A percentile compares a stretch with the other conserved stretches of the same genome.
Evolutionary conservation across 2,329 filamentous ascomycete genomes (phyloP).

Genomic region (Phyllosticta citrichinensis): DNA sequence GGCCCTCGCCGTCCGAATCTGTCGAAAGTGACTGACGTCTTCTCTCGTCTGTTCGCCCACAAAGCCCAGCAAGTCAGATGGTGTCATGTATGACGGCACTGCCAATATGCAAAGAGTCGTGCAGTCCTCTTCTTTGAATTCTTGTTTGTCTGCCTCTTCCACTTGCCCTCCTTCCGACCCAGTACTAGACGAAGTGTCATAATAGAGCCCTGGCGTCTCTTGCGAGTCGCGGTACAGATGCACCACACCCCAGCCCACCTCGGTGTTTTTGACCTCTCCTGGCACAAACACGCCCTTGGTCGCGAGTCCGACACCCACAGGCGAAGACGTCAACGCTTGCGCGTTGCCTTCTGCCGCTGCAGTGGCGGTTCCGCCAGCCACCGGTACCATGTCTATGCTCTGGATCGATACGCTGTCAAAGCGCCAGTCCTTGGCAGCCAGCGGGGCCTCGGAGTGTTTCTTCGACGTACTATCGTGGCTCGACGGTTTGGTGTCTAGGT

Average conservation of each 20-base stretch:
- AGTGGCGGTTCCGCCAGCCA: conserved; percentile 8
- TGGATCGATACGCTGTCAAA: conserved; percentile 71
- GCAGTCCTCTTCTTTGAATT: conserved; percentile 52
- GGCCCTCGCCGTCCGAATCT: conserved; percentile 80
- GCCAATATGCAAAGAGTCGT: conserved; percentile 88
- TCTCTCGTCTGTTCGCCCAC: conserved; percentile 79
- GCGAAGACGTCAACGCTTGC: conserved; percentile 22
- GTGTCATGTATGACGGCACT: conserved; percentile 87
- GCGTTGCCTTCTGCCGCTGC: conserved; percentile 21
- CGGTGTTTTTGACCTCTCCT: conserved; percentile 59
- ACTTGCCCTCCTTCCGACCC: conserved; percentile 24
- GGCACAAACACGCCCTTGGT: conserved; percentile 75
- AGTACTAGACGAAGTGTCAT: conserved; percentile 33
- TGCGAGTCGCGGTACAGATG: conserved; percentile 84
- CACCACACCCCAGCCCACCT: conserved; percentile 84
- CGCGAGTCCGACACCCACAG: conserved; percentile 46
- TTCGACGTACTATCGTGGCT: not conserved
- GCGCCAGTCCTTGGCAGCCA: conserved; percentile 57
- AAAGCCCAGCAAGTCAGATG: conserved; percentile 83
- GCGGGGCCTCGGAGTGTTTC: not conserved
- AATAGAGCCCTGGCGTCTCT: conserved; percentile 55
- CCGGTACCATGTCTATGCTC: conserved; percentile 61
- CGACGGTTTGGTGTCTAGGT: conserved; percentile 4
- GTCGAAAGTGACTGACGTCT: conserved; percentile 83
- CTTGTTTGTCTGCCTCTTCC: conserved; percentile 11